phyloP scores from a whole-genome alignment of 2,329 filamentous ascomycete genomes.

The Diaporthe citri region DNA sequence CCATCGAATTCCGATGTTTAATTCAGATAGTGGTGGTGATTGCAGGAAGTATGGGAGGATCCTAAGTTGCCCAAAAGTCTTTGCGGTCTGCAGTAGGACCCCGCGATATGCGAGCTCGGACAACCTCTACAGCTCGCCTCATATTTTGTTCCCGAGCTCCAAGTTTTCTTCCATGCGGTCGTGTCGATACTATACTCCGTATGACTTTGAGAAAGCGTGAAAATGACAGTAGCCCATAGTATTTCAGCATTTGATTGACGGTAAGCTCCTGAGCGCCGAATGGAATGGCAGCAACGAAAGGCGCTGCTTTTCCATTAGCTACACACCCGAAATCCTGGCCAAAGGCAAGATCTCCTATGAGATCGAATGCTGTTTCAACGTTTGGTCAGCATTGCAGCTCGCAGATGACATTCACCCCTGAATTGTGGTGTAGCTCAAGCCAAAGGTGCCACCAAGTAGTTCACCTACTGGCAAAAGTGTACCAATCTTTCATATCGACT shows the following conservation, averaged over 20 bases:
- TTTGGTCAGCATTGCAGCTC: neutral
- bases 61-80: constrained; percentile 26
- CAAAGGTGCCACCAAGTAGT: neutral
- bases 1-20: neutral
- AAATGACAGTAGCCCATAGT: neutral
- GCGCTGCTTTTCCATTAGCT: neutral
- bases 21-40: neutral
- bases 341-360: constrained; percentile 7
- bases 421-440: neutral
- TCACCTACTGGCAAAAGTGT: constrained; percentile 3
- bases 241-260: neutral
- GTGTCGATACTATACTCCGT: neutral
- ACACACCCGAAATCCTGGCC: neutral
- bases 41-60: too few species aligned
- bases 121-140: constrained; percentile 7
- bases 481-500: constrained; percentile 1
- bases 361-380: neutral
- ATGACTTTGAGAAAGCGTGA: neutral
- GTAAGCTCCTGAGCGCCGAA: constrained; percentile 1
- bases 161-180: neutral
- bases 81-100: neutral
- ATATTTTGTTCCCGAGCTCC: constrained; percentile 5
- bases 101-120: constrained; percentile 1
- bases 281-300: constrained; percentile 10
- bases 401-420: neutral